Conservation (phyloP, 345 rosid species). For the Clarkia xantiana region DNA sequence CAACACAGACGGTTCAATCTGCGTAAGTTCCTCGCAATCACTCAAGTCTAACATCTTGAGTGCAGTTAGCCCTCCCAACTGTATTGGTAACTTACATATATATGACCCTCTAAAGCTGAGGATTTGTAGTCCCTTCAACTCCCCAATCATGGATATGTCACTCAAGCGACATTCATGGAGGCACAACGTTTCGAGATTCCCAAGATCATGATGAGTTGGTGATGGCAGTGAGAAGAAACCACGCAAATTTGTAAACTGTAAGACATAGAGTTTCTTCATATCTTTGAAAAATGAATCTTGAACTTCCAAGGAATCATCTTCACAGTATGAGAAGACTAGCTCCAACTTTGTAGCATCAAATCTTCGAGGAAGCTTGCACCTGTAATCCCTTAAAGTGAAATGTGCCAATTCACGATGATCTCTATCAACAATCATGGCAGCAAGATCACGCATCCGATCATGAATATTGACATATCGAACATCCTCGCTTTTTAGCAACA, state of each 20-base stretch:
- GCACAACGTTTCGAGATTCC: background rate
- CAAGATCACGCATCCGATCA: background rate
- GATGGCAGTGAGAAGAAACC: background rate
- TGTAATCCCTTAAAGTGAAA: background rate
- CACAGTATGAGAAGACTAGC: too few relatives aligned
- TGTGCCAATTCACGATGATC: background rate
- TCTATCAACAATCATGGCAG: fast-evolving
- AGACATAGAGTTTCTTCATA: too few relatives aligned
- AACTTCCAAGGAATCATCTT: too few relatives aligned
- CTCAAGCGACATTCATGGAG: too few relatives aligned
- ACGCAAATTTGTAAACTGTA: too few relatives aligned
- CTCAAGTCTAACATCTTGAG: too few relatives aligned
- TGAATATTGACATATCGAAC: background rate
- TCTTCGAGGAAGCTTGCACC: background rate
- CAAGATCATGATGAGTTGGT: too few relatives aligned
- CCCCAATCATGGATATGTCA: too few relatives aligned
- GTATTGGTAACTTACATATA: background rate
- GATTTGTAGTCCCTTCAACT: too few relatives aligned
- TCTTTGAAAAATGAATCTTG: too few relatives aligned
- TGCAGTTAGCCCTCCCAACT: background rate
- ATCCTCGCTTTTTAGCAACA: background rate
- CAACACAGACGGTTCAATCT: background rate
- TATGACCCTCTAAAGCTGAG: background rate
- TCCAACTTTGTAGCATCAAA: too few relatives aligned
- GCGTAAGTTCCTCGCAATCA: background rate